These are phyloP conservation scores for Pholiota microspora DNA, from an alignment of 768 basidiomycete genomes.

Conservation along the genomic window DNA sequence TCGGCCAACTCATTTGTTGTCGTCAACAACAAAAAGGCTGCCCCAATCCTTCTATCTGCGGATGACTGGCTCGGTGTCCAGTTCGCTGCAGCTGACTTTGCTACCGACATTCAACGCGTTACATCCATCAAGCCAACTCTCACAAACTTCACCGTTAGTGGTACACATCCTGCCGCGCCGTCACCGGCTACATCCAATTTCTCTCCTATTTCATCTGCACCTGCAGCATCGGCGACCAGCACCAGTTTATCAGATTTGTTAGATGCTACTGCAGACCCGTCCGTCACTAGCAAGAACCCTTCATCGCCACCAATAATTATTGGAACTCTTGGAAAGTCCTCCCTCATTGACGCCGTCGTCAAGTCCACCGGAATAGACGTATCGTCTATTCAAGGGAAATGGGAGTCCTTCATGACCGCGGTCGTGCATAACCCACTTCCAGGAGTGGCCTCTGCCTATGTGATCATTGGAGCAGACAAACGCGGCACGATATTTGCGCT, in stretches of 20 bases:
- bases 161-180: background rate
- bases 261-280: background rate
- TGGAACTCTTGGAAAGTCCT: conserved; percentile 60
- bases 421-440: conserved; percentile 55
- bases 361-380: conserved; percentile 54
- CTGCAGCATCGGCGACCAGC: background rate
- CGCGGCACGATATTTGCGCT: conserved; percentile 65
- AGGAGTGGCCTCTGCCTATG: conserved; percentile 58
- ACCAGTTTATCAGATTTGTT: too few relatives aligned
- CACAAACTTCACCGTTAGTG: conserved; percentile 42
- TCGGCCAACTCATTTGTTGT: conserved; percentile 38
- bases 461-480: conserved; percentile 69
- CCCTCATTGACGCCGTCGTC: conserved; percentile 50
- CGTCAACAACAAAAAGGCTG: conserved; percentile 41
- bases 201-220: background rate
- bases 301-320: conserved; percentile 52
- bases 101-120: conserved; percentile 57
- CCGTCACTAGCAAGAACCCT: conserved; percentile 27
- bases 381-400: conserved; percentile 56
- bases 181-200: background rate
- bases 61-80: conserved; percentile 68
- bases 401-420: conserved; percentile 60
- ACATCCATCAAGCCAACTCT: conserved; percentile 51
- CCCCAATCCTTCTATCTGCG: conserved; percentile 46
- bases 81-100: conserved; percentile 59